Conservation (phyloP, 345 rosid species). For the Arabidopsis thaliana region TAIR10.1 NC_003070.9:17983001-17983500, state of each 20-base stretch:
- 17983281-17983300: constrained; percentile 14
- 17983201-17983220: constrained; percentile 90
- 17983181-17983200: constrained; percentile 80
- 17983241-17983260: constrained; percentile 67
- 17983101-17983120: constrained; percentile 65
- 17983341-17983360: constrained; percentile 2
- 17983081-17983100: constrained; percentile 93
- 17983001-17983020: constrained; percentile 95
- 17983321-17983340: not conserved
- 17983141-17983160: constrained; percentile 93
- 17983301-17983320: constrained; percentile 17
- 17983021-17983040: constrained; percentile 93
- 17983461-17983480: too few species aligned
- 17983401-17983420: constrained; percentile 1
- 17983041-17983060: constrained; percentile 86
- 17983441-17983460: not conserved
- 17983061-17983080: constrained; percentile 88
- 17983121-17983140: constrained; percentile 80
- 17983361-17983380: constrained; percentile 25
- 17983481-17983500: too few species aligned
- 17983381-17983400: not conserved
- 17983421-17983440: not conserved
- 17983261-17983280: constrained; percentile 59
- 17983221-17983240: constrained; percentile 90
- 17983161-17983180: constrained; percentile 82